phyloP scores from a whole-genome alignment of 768 basidiomycete species.

The Suillus hirtellus region DNA sequence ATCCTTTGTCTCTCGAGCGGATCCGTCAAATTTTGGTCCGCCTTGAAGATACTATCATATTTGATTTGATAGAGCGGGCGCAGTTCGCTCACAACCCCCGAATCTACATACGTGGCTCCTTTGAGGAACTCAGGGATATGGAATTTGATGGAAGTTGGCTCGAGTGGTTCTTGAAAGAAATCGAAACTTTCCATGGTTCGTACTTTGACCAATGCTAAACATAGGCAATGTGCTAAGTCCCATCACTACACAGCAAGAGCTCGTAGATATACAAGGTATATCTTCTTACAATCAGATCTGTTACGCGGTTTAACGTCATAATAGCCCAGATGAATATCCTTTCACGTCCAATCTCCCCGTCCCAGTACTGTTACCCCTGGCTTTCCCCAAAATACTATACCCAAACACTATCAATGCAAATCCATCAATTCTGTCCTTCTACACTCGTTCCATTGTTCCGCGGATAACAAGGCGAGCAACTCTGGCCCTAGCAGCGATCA shows the following conservation, averaged over 20 bases:
- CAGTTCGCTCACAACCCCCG: slow-evolving; percentile 93
- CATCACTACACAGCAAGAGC: slow-evolving; percentile 73
- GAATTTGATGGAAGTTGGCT: slow-evolving; percentile 90
- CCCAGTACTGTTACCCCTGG: slow-evolving; percentile 74
- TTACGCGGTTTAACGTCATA: slow-evolving; percentile 1
- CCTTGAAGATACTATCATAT: slow-evolving; percentile 99
- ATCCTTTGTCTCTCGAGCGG: slow-evolving; percentile 84
- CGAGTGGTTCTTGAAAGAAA: slow-evolving; percentile 97
- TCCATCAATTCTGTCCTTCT: slow-evolving; percentile 83
- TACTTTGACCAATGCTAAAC: slow-evolving; percentile 16
- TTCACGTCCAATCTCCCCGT: slow-evolving; percentile 82
- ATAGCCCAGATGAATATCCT: slow-evolving; percentile 96
- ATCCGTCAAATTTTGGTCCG: slow-evolving; percentile 86
- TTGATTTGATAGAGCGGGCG: slow-evolving; percentile 93
- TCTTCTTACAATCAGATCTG: slow-evolving; percentile 10
- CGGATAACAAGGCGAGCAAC: slow-evolving; percentile 81
- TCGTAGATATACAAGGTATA: slow-evolving; percentile 90
- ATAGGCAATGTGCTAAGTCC: slow-evolving; percentile 5
- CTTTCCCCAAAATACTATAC: slow-evolving; percentile 76
- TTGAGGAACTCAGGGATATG: slow-evolving; percentile 71
- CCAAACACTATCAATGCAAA: slow-evolving; percentile 87
- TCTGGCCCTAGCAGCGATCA: slow-evolving; percentile 58
- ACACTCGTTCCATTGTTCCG: slow-evolving; percentile 85
- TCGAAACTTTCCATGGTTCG: slow-evolving; percentile 91
- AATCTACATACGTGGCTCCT: slow-evolving; percentile 81